These are phyloP conservation scores for Eustoma russellianum DNA, from an alignment of 257 asterid species.

Conservation along the genomic window DNA sequence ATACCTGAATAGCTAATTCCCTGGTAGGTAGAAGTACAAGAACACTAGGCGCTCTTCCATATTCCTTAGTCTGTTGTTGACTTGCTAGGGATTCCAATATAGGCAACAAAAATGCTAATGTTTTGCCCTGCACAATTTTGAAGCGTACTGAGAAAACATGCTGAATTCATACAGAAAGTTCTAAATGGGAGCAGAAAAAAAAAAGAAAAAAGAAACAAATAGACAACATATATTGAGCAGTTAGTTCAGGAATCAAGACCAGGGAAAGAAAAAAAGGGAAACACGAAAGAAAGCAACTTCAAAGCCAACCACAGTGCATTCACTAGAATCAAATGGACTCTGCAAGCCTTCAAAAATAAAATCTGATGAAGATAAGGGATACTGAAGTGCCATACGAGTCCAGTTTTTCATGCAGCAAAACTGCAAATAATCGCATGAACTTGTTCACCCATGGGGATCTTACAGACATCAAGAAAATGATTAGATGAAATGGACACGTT, in stretches of 20 bases:
- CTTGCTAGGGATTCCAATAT: conserved; percentile 82
- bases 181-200: background rate
- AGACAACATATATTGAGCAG: background rate
- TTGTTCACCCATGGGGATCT: too few species aligned
- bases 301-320: too few species aligned
- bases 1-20: conserved; percentile 91
- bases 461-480: too few species aligned
- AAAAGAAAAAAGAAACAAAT: background rate
- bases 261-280: background rate
- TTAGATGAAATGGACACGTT: too few species aligned
- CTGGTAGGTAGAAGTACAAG: conserved; percentile 91
- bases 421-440: too few species aligned
- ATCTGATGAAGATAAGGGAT: too few species aligned
- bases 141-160: background rate
- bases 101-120: conserved; percentile 91
- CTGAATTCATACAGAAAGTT: background rate
- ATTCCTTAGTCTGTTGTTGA: conserved; percentile 58
- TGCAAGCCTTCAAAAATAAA: too few species aligned
- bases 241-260: too few species aligned
- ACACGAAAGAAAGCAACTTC: too few species aligned
- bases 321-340: too few species aligned
- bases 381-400: too few species aligned
- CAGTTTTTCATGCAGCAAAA: too few species aligned
- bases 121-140: conserved; percentile 55
- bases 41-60: conserved; percentile 82